Percentiles rank a stretch among this genome's conserved stretches.
Conservation (phyloP, 2,329 filamentous ascomycete genomes). For the Cordyceps cateniannulata region DNA sequence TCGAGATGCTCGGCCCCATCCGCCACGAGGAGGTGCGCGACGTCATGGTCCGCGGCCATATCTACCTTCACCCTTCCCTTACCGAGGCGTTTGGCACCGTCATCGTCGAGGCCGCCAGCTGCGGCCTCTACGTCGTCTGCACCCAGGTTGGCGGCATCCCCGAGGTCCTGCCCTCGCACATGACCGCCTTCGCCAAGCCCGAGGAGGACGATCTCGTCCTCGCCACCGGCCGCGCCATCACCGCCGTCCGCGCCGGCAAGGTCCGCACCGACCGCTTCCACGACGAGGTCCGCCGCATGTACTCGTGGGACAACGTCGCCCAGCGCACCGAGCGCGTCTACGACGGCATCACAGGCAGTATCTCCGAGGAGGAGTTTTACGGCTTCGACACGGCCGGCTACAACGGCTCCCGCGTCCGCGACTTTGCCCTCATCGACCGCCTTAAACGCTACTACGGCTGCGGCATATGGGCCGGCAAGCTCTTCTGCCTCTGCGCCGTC, state of each 20-base stretch:
- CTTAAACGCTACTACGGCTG: slow-evolving; percentile 97
- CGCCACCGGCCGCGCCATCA: slow-evolving; percentile 85
- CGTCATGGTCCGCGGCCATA: slow-evolving; percentile 94
- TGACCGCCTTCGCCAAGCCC: slow-evolving; percentile 95
- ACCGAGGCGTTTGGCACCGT: slow-evolving; percentile 98
- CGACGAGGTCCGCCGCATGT: slow-evolving; percentile 96
- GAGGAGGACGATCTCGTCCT: slow-evolving; percentile 92
- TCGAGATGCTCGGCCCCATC: slow-evolving; percentile 85
- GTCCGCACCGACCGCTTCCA: slow-evolving; percentile 92
- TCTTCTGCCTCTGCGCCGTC: slow-evolving; percentile 91
- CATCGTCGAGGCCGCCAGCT: slow-evolving; percentile 93
- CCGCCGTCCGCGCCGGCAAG: slow-evolving; percentile 74
- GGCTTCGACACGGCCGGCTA: slow-evolving; percentile 67
- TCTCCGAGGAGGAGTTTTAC: slow-evolving; percentile 83
- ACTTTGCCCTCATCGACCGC: slow-evolving; percentile 88
- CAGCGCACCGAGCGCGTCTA: slow-evolving; percentile 92
- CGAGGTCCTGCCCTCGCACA: slow-evolving; percentile 89
- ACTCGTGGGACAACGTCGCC: slow-evolving; percentile 95
- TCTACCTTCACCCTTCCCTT: slow-evolving; percentile 89
- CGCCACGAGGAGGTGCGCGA: slow-evolving; percentile 95
- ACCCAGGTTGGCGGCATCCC: slow-evolving; percentile 96
- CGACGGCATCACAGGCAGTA: slow-evolving; percentile 81
- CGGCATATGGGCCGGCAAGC: slow-evolving; percentile 95
- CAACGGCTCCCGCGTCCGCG: slow-evolving; percentile 67
- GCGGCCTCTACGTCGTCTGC: slow-evolving; percentile 92